Percentiles rank a stretch among this genome's conserved stretches.
phyloP scores from a whole-genome alignment of 441 rosid genomes.

The Pelargonium myrrhifolium region DNA sequence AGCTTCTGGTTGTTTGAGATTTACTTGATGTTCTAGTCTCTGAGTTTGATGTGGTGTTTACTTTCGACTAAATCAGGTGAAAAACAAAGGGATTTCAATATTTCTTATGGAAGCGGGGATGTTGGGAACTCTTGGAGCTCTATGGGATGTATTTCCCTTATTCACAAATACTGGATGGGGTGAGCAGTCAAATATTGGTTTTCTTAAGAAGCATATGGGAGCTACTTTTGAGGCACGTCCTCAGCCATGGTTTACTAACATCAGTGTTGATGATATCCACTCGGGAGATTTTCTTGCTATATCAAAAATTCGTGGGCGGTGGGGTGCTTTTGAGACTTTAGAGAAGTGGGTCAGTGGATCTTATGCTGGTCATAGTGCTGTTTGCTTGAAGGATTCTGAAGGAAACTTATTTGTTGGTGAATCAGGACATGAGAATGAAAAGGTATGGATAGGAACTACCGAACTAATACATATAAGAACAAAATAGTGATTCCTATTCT shows the following conservation, averaged over 20 bases:
- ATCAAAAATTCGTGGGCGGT: constrained; percentile 90
- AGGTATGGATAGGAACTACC: constrained; percentile 33
- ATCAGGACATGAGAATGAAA: constrained; percentile 94
- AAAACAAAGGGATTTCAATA: constrained; percentile 76
- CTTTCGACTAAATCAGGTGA: constrained; percentile 46
- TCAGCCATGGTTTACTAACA: constrained; percentile 54
- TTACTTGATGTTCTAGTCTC: constrained; percentile 8
- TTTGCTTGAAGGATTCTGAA: constrained; percentile 80
- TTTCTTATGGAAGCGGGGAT: constrained; percentile 97
- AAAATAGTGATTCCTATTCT: no score
- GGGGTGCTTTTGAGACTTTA: constrained; percentile 97
- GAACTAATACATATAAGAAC: no score
- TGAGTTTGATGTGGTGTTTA: background rate
- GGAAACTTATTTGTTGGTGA: constrained; percentile 98
- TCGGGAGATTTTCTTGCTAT: constrained; percentile 85
- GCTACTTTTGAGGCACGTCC: constrained; percentile 74
- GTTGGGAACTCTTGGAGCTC: constrained; percentile 81
- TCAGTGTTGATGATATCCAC: constrained; percentile 65
- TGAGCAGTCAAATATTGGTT: constrained; percentile 72
- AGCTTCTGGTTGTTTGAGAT: background rate
- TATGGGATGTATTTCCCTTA: constrained; percentile 90
- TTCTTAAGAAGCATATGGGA: constrained; percentile 78
- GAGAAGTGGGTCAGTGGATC: constrained; percentile 99
- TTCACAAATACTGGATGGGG: constrained; percentile 86
- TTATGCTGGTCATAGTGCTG: constrained; percentile 96